A percentile compares a stretch with the other conserved stretches of the same genome.
Conservation (phyloP, 768 basidiomycete species). For the Phaeolepiota aurea region DNA sequence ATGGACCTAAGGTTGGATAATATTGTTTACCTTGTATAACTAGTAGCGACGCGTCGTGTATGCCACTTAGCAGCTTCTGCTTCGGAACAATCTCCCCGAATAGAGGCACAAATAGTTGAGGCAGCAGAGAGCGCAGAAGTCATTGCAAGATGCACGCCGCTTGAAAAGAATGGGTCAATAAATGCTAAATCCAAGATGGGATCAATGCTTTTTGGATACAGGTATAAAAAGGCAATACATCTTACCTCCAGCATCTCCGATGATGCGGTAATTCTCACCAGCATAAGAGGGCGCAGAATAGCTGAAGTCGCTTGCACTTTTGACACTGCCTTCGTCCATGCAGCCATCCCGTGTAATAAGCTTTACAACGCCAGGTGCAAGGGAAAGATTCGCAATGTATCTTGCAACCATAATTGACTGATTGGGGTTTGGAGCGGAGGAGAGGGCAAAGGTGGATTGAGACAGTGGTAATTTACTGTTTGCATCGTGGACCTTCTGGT, state of each 20-base stretch:
- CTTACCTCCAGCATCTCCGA: slow-evolving; percentile 65
- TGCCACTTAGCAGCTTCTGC: slow-evolving; percentile 42
- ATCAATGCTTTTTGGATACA: no score
- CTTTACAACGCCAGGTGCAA: slow-evolving; percentile 38
- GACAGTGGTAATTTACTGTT: slow-evolving; percentile 20
- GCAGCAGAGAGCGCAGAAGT: slow-evolving; percentile 55
- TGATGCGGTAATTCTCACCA: slow-evolving; percentile 45
- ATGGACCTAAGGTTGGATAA: neutral
- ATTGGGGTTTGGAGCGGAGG: slow-evolving; percentile 14
- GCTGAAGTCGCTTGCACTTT: slow-evolving; percentile 53
- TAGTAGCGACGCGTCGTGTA: slow-evolving; percentile 43
- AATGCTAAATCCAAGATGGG: slow-evolving; percentile 29
- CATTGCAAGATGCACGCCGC: slow-evolving; percentile 55
- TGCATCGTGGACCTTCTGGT: slow-evolving; percentile 39
- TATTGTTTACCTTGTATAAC: slow-evolving; percentile 43
- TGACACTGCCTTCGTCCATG: slow-evolving; percentile 33
- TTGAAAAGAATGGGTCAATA: slow-evolving; percentile 61
- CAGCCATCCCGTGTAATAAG: slow-evolving; percentile 30
- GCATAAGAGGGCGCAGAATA: slow-evolving; percentile 55
- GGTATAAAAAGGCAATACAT: neutral
- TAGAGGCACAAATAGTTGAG: slow-evolving; percentile 46
- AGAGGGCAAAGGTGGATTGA: slow-evolving; percentile 19
- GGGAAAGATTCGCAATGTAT: slow-evolving; percentile 35
- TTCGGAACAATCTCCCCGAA: slow-evolving; percentile 42
- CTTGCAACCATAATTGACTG: slow-evolving; percentile 22